Base-by-base conservation (phyloP, 2,329 filamentous ascomycete genomes). In the Alternaria brassicicola region DNA sequence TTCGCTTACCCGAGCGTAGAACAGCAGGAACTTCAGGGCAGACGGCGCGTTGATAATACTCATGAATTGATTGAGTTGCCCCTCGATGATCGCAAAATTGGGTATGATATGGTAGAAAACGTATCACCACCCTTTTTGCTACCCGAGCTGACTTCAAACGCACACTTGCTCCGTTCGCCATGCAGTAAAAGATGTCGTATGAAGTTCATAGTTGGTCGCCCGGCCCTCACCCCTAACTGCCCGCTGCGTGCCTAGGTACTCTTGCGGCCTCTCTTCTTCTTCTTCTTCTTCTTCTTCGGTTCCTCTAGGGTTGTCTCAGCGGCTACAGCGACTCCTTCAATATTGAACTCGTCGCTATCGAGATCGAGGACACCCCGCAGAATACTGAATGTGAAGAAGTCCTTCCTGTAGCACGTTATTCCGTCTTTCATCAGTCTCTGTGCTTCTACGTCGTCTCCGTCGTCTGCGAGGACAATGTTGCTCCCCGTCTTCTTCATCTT, bases 351-450 rank as follows among this genome's bases (percentile, higher is more conserved):
- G 1, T 78, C 69, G 52, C 68, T 74, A 0, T 78, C 68, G 1
- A 78, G 63, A 35, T 81, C 75, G 2, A 83, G 50, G 2, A 63
- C 54, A 2, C 80, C 81, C n/a, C 77, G 72, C 19, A 83, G 65
- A 39, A 82, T 78, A 52, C 78, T 78, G 38, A 76, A 70, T 0
- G 77, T 72, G 12, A 84, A 62, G 2, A 83, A 65, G 33, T 81
- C 78, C 61, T 78, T 81, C n/a, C 70, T 71, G 48, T 78, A 82
- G 43, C 78, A 76, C 6, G 50, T 65, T n/a, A 69, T 59, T 0
- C 75, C 76, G 0, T 72, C 63, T 12, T 77, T 65, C 6, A 71
- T 61, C 21, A 82, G 57, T 4, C 61, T 65, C 2, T 66, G 58
- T 4, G 68, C 73, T 30, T 81, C 77, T 4, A 59, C 47, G 55